Percentiles rank a stretch among this genome's conserved stretches.
Conservation (phyloP, 345 rosid species). For the Mangifera indica region DNA sequence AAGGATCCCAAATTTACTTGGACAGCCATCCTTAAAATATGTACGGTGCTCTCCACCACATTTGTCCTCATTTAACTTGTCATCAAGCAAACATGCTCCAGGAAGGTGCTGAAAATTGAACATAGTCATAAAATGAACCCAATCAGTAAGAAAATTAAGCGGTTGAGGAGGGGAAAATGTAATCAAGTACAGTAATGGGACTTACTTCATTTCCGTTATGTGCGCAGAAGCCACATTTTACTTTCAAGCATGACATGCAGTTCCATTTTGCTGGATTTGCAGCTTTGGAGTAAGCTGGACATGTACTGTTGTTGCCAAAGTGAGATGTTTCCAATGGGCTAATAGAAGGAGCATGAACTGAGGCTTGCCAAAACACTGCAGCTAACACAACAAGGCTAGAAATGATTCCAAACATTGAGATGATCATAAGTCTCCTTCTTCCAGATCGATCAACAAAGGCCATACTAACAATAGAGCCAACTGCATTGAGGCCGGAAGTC, state of each 20-base stretch:
- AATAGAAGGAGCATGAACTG: constrained; percentile 51
- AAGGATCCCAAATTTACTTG: constrained; percentile 69
- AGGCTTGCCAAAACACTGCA: constrained; percentile 53
- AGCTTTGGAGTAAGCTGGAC: constrained; percentile 39
- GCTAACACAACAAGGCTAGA: constrained; percentile 49
- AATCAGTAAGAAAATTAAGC: too few species aligned
- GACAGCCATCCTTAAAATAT: constrained; percentile 69
- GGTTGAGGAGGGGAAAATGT: too few species aligned
- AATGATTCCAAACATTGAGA: constrained; percentile 75
- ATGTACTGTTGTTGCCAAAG: constrained; percentile 61
- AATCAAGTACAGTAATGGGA: neutral
- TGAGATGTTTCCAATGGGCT: constrained; percentile 28
- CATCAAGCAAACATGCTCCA: constrained; percentile 63
- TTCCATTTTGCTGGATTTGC: constrained; percentile 43
- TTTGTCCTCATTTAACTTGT: constrained; percentile 21
- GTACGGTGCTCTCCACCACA: constrained; percentile 43
- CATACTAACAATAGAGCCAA: constrained; percentile 81
- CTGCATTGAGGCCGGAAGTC: constrained; percentile 78
- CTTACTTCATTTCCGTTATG: constrained; percentile 35
- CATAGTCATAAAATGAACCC: too few species aligned
- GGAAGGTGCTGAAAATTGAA: constrained; percentile 41
- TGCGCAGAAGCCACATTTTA: constrained; percentile 62
- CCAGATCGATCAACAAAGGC: constrained; percentile 72
- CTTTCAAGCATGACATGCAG: constrained; percentile 66
- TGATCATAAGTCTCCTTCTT: constrained; percentile 70